Percentiles rank a stretch among this genome's conserved stretches.
phyloP scores from a whole-genome alignment of 106 monocot species.

The Allium cepa region DNA sequence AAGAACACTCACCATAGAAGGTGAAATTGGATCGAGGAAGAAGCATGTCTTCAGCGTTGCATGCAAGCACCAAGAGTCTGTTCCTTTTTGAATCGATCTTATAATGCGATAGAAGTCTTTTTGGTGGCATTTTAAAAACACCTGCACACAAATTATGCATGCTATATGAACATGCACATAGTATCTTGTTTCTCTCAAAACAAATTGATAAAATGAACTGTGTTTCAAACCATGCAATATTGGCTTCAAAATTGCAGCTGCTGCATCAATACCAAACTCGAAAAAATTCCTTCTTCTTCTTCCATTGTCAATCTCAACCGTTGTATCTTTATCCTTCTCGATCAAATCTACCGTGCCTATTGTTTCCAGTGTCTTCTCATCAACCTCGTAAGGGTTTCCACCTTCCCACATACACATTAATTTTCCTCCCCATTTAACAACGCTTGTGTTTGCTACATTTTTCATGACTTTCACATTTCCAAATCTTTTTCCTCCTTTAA shows the following conservation, averaged over 20 bases:
- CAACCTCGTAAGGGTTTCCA: slow-evolving; percentile 75
- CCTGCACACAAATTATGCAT: slow-evolving; percentile 23
- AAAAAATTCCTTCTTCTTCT: not conserved
- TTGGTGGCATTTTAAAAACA: slow-evolving; percentile 75
- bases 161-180: too few relatives aligned
- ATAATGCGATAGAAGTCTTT: slow-evolving; percentile 83
- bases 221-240: slow-evolving; percentile 36
- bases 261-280: slow-evolving; percentile 45
- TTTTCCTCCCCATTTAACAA: slow-evolving; percentile 51
- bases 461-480: slow-evolving; percentile 96
- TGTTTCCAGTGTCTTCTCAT: slow-evolving; percentile 44
- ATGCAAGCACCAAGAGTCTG: slow-evolving; percentile 59
- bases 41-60: slow-evolving; percentile 95
- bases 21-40: slow-evolving; percentile 90
- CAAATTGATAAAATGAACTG: not conserved
- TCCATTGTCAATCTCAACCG: not conserved
- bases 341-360: slow-evolving; percentile 41
- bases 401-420: slow-evolving; percentile 90
- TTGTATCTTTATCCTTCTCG: not conserved
- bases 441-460: slow-evolving; percentile 91
- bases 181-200: not conserved
- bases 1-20: slow-evolving; percentile 54
- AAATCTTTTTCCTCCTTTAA: slow-evolving; percentile 45
- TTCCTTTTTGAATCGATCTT: slow-evolving; percentile 58
- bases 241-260: slow-evolving; percentile 46